phyloP scores from a whole-genome alignment of 768 basidiomycete species.

The Trametes cingulata region DNA sequence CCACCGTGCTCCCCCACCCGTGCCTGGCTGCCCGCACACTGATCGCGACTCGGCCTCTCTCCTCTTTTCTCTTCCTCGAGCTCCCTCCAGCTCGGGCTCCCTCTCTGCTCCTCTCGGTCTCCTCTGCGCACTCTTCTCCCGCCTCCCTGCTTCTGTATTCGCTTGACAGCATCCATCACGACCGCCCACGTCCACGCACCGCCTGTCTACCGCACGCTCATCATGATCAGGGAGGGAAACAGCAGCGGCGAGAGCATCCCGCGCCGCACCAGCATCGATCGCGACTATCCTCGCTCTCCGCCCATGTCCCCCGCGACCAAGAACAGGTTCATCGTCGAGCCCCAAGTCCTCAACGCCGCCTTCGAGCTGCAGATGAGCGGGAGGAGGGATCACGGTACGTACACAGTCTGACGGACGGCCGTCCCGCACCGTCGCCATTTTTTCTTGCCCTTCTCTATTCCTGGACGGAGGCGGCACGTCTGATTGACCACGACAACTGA shows the following conservation, averaged over 20 bases:
- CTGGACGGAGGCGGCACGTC: neutral
- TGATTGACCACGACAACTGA: neutral
- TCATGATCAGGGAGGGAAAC: neutral
- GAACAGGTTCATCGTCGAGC: constrained; percentile 22
- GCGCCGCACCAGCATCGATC: constrained; percentile 8
- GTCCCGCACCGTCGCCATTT: neutral
- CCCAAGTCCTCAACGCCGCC: constrained; percentile 21
- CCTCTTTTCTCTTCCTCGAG: neutral
- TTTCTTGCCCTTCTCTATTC: neutral
- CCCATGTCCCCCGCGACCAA: constrained; percentile 1
- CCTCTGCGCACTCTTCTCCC: no score
- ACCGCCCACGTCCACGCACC: constrained; percentile 3
- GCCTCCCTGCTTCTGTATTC: neutral
- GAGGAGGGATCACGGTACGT: constrained; percentile 7
- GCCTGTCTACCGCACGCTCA: neutral
- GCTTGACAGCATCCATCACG: constrained; percentile 14
- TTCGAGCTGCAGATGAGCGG: constrained; percentile 3
- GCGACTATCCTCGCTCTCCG: neutral
- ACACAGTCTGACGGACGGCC: neutral
- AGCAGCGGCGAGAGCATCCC: neutral
- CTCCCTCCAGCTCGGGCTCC: neutral
- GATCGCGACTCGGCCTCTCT: neutral
- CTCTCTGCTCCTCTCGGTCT: neutral
- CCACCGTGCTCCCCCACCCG: neutral
- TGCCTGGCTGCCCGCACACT: constrained; percentile 5